phyloP scores from a whole-genome alignment of 805 yeast species.

The Soucietia sequanensis region DNA sequence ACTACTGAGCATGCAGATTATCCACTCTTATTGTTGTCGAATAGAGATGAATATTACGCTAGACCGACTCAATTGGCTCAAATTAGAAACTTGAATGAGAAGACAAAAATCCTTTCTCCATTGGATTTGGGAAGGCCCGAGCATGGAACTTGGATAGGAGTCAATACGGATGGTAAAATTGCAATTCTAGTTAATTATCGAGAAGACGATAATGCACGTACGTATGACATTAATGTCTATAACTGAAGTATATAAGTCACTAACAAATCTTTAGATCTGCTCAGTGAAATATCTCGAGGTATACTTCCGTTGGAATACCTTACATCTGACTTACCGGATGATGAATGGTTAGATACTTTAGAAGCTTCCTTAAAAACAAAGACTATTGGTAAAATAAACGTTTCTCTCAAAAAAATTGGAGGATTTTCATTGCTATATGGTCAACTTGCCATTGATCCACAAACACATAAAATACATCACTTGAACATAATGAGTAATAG shows the following conservation, averaged over 20 bases:
- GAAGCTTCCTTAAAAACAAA: constrained; percentile 10
- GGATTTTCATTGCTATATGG: constrained; percentile 68
- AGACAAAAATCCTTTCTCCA: constrained; percentile 57
- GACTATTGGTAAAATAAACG: constrained; percentile 5
- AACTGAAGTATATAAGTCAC: no score
- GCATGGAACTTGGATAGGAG: constrained; percentile 93
- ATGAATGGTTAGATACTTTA: constrained; percentile 45
- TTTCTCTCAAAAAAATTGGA: constrained; percentile 42
- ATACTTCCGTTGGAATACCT: constrained; percentile 47
- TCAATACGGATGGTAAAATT: constrained; percentile 53
- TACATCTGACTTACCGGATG: constrained; percentile 29
- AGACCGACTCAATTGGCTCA: constrained; percentile 68
- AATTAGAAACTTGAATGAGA: constrained; percentile 27
- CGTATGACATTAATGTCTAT: no score
- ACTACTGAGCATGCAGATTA: constrained; percentile 70
- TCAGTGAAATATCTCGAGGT: constrained; percentile 51
- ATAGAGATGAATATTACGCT: constrained; percentile 81
- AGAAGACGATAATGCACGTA: constrained; percentile 36
- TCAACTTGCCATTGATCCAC: constrained; percentile 25
- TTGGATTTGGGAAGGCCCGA: constrained; percentile 68
- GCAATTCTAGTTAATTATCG: constrained; percentile 77
- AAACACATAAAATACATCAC: constrained; percentile 25
- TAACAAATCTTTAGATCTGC: constrained; percentile 15
- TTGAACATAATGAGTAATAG: constrained; percentile 52
- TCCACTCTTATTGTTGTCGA: constrained; percentile 73